Evolutionary conservation across 352 stramenopile genomes (phyloP).

Genomic region (Saprolegnia parasitica): DNA sequence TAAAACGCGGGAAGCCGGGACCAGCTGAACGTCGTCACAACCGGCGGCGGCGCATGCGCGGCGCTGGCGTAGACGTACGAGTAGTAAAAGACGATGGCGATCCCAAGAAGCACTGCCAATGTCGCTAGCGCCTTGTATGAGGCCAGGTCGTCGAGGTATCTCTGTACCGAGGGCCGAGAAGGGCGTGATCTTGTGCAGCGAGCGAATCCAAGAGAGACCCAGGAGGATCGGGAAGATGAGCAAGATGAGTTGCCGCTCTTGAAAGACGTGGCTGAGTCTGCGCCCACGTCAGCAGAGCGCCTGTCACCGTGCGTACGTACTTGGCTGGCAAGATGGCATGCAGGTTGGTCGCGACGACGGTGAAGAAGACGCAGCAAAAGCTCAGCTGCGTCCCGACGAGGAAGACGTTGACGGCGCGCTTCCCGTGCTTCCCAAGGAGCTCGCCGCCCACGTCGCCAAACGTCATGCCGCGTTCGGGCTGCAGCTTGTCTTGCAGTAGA

Average conservation of each 20-base stretch:
- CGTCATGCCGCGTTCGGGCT: slow-evolving; percentile 47
- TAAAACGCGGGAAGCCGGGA: slow-evolving; percentile 62
- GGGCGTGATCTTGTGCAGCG: slow-evolving; percentile 63
- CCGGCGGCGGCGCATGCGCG: slow-evolving; percentile 32
- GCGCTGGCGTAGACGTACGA: slow-evolving; percentile 55
- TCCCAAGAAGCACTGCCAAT: slow-evolving; percentile 52
- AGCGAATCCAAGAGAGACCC: slow-evolving; percentile 71
- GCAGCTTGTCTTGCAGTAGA: slow-evolving; percentile 63
- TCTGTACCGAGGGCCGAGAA: slow-evolving; percentile 64
- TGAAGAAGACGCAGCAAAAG: slow-evolving; percentile 84
- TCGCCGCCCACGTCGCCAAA: slow-evolving; percentile 68
- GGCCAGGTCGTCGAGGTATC: neutral
- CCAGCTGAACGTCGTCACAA: slow-evolving; percentile 35
- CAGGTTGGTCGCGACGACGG: slow-evolving; percentile 78
- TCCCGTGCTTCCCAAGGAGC: slow-evolving; percentile 54
- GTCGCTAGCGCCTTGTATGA: slow-evolving; percentile 41
- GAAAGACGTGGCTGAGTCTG: slow-evolving; percentile 52
- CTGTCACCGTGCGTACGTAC: slow-evolving; percentile 29
- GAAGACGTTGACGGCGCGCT: slow-evolving; percentile 71
- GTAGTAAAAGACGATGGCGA: slow-evolving; percentile 81
- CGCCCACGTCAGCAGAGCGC: neutral
- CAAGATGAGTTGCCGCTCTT: slow-evolving; percentile 74
- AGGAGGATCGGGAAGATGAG: slow-evolving; percentile 64
- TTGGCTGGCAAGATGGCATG: slow-evolving; percentile 60
- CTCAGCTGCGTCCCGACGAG: slow-evolving; percentile 70